phyloP scores from a whole-genome alignment of 352 stramenopile genomes.

The Phytophthora agathidicida region DNA sequence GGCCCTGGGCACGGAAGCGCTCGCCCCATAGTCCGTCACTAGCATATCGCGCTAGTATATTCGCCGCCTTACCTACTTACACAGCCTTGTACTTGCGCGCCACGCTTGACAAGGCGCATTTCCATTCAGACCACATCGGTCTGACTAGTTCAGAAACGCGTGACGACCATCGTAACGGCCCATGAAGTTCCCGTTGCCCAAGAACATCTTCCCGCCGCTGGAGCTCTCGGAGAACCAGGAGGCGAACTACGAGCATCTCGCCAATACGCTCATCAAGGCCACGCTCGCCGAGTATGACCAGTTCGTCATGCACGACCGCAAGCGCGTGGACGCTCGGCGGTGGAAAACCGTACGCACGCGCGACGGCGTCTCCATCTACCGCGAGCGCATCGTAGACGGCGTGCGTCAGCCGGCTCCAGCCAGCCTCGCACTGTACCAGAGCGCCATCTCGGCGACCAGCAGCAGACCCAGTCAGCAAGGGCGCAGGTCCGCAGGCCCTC shows the following conservation, averaged over 20 bases:
- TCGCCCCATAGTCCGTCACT: conserved; percentile 17
- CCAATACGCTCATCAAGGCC: conserved; percentile 52
- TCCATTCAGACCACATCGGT: conserved; percentile 6
- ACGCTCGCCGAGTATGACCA: conserved; percentile 56
- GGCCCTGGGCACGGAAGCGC: conserved; percentile 15
- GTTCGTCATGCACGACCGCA: conserved; percentile 42
- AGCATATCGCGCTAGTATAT: conserved; percentile 23
- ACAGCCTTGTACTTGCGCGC: neutral
- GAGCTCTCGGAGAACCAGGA: conserved; percentile 48
- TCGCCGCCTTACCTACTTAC: neutral
- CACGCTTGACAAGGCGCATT: conserved; percentile 3
- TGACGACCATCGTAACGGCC: conserved; percentile 6
- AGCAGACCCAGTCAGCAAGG: conserved; percentile 32
- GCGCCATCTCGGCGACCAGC: conserved; percentile 19
- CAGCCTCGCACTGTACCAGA: conserved; percentile 33
- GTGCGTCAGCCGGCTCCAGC: conserved; percentile 19
- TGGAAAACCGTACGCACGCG: conserved; percentile 52
- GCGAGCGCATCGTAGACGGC: conserved; percentile 31
- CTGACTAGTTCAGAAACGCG: conserved; percentile 24
- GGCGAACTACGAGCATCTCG: conserved; percentile 52
- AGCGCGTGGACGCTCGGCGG: conserved; percentile 38
- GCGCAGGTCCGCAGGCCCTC: neutral
- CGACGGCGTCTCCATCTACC: conserved; percentile 54
- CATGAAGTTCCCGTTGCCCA: conserved; percentile 65
- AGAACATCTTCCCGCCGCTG: conserved; percentile 52